Conservation (phyloP, 345 rosid species). For the Eucalyptus dawsonii region DNA sequence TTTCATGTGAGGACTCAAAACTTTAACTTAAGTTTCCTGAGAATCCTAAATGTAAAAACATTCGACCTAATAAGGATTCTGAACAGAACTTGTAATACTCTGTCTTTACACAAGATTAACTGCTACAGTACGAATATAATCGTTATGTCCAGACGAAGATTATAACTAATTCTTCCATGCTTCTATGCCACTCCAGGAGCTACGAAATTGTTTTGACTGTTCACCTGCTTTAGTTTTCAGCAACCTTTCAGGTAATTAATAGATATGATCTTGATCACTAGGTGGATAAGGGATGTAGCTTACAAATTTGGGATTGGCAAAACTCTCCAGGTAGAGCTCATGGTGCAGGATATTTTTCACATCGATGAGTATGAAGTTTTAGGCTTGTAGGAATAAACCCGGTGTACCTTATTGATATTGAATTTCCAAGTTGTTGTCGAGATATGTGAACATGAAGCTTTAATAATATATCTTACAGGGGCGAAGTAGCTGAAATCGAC, state of each 20-base stretch:
- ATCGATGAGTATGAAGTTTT: background rate
- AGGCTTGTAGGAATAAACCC: background rate
- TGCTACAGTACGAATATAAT: background rate
- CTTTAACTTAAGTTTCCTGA: background rate
- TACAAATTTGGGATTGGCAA: background rate
- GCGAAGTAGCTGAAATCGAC: conserved; percentile 50
- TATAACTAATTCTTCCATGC: background rate
- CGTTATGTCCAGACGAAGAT: background rate
- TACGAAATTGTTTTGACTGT: background rate
- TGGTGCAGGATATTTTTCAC: background rate
- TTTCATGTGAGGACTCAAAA: background rate
- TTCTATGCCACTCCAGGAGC: background rate
- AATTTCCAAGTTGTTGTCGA: background rate
- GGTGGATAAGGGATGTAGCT: background rate
- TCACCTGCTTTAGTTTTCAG: background rate
- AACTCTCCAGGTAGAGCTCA: background rate
- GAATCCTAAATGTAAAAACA: background rate
- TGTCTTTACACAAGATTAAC: background rate
- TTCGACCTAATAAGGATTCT: background rate
- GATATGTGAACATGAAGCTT: background rate
- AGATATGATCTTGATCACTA: background rate
- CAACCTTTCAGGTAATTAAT: background rate
- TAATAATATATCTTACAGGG: conserved; percentile 15
- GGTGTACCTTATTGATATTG: background rate
- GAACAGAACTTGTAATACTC: background rate